A percentile compares a stretch with the other conserved stretches of the same genome.
Evolutionary conservation across 805 yeast genomes (phyloP).

Genomic region (Barnettozyma sp.): DNA sequence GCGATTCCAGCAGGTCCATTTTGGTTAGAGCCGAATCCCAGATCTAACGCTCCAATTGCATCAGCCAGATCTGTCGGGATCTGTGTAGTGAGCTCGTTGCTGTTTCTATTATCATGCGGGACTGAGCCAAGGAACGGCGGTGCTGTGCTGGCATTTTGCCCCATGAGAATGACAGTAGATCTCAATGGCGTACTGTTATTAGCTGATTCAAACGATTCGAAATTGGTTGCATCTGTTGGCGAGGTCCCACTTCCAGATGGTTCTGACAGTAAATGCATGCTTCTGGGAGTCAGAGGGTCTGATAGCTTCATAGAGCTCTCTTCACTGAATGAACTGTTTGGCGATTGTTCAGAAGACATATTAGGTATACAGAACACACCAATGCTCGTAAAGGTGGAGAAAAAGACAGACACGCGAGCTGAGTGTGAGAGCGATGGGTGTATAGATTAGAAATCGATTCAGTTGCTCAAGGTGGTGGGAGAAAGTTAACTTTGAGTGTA

Average conservation of each 20-base stretch:
- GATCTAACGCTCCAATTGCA: conserved; percentile 23
- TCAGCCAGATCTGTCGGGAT: conserved; percentile 20
- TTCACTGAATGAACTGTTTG: conserved; percentile 16
- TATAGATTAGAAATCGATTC: too few relatives aligned
- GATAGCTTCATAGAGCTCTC: conserved; percentile 10
- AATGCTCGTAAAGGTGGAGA: too few relatives aligned
- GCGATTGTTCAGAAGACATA: conserved; percentile 18
- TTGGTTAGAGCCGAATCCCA: conserved; percentile 19
- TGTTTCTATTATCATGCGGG: too few relatives aligned
- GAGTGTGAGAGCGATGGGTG: too few relatives aligned
- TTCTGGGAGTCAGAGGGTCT: conserved; percentile 13
- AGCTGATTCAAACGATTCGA: conserved; percentile 20
- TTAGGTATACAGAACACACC: too few relatives aligned
- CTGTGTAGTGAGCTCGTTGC: conserved; percentile 5
- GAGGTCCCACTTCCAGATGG: conserved; percentile 18
- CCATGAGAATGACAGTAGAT: conserved; percentile 15
- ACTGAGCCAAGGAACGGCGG: conserved; percentile 23
- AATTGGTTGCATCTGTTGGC: conserved; percentile 1
- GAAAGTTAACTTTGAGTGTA: too few relatives aligned
- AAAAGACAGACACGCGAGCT: too few relatives aligned
- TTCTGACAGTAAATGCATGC: conserved; percentile 4
- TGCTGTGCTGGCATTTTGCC: conserved; percentile 18
- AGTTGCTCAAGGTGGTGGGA: too few relatives aligned
- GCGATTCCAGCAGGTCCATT: conserved; percentile 5
- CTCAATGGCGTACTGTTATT: conserved; percentile 21